Base-by-base conservation (phyloP, 2,329 filamentous ascomycete species). In the Exophiala sp. region DNA sequence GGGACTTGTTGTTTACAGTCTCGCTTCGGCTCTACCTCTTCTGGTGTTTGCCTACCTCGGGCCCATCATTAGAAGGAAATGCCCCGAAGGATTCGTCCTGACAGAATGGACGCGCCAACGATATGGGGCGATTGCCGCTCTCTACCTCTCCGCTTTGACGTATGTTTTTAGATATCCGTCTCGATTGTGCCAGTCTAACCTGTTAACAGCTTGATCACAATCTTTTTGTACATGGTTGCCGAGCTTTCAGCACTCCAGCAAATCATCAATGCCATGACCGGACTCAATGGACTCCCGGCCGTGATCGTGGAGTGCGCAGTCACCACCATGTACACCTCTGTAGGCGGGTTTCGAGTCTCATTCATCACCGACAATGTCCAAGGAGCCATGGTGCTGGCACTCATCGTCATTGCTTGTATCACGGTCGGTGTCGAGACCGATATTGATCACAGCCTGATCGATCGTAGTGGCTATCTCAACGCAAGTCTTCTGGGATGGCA, bases 181-280 rank as follows among this genome's bases (percentile, higher is more conserved):
- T 32, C 16, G 38, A 3, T 10, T 3, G 23, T 34, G 13, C 46
- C 38, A 35, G 32, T 42, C 46, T 57, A 54, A 50, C 39, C 47
- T 61, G 13, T 13, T 48, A 21, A 7, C 41, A 75, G 72, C 1
- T 74, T 91, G 43, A 81, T 89, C 43, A 91, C 87, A 1, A 76
- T 93, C 60, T 93, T 91, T 66, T 67, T 93, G 44, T 93, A 91
- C 74, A 91, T 93, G 86, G 82, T 91, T 21, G 81, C 86, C 16
- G 87, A 93, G 71, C 75, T 93, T 37, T 90, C 86, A 7, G 85
- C 86, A 10, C 73, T 93, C 22, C 85, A 88, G 44, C 86, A 91
- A 66, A 87, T 91, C 32, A 76, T 91, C 61, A 83, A 70, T 52
- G 77, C 83, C 7, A 68, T 93, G 59, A 90, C 87, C 0, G 86